phyloP scores from a whole-genome alignment of 2,329 filamentous ascomycete genomes.

The Alternaria brassicicola region DNA sequence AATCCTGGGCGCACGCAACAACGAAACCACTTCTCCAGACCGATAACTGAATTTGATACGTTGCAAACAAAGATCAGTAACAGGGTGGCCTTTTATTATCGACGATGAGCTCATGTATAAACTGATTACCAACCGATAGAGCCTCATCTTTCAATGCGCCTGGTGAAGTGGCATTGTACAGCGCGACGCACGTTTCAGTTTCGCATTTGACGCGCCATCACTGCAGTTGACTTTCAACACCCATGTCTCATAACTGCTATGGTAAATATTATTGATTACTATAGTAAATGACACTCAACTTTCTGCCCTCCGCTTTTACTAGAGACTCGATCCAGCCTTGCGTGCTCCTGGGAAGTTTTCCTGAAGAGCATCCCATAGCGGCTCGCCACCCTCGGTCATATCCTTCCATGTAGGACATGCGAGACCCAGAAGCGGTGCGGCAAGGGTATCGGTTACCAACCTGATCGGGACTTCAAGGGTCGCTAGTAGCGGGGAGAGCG shows the following conservation, averaged over 20 bases:
- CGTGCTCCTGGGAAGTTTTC: conserved; percentile 15
- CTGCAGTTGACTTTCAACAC: no score
- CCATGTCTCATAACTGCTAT: background rate
- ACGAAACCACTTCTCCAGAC: background rate
- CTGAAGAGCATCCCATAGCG: conserved; percentile 27
- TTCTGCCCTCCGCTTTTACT: background rate
- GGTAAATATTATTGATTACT: background rate
- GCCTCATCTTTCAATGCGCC: background rate
- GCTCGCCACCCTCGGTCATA: conserved; percentile 19
- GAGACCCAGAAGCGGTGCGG: conserved; percentile 28
- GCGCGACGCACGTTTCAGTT: background rate
- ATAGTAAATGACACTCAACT: background rate
- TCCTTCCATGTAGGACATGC: conserved; percentile 35
- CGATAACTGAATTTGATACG: no score
- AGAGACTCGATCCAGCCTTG: conserved; percentile 14
- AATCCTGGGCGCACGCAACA: background rate
- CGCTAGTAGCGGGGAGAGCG: conserved; percentile 35
- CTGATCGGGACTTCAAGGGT: conserved; percentile 31
- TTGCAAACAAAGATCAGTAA: background rate
- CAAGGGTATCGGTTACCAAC: conserved; percentile 25
- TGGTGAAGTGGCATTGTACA: background rate
- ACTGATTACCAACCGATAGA: background rate
- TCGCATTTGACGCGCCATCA: background rate
- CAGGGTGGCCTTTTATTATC: background rate
- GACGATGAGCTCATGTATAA: background rate